These are phyloP conservation scores for Echeveria elegans DNA, from an alignment of 164 flowering plant genomes.

Conservation along the genomic window DNA sequence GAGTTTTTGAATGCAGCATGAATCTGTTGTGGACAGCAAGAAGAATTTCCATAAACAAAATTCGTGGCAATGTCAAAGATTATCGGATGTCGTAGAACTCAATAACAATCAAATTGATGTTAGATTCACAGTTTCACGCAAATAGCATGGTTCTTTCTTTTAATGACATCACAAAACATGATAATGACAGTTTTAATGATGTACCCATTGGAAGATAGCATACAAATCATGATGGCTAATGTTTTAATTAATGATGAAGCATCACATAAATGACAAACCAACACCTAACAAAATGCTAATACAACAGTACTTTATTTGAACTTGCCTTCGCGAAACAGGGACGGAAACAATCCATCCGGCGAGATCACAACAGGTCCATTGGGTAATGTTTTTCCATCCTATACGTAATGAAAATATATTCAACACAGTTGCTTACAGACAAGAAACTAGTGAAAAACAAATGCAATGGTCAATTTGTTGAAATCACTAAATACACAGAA, in stretches of 20 bases:
- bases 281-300: not conserved
- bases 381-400: conserved; percentile 94
- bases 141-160: not conserved
- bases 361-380: conserved; percentile 95
- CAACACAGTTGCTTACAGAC: not conserved
- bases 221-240: not conserved
- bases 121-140: not conserved
- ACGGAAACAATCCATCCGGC: conserved; percentile 90
- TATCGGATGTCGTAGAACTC: not conserved
- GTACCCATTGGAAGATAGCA: not conserved
- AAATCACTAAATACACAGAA: too few species aligned
- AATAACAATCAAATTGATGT: not conserved
- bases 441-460: too few species aligned
- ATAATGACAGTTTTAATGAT: too few species aligned
- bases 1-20: too few species aligned
- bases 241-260: not conserved
- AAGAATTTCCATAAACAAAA: not conserved
- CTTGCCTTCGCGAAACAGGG: conserved; percentile 84
- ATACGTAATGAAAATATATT: conserved; percentile 13
- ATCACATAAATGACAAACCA: not conserved
- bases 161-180: not conserved
- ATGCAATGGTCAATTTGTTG: too few species aligned
- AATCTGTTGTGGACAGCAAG: not conserved
- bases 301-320: not conserved
- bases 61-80: not conserved